These are phyloP conservation scores for Colletotrichum agaves DNA, from an alignment of 2,329 filamentous ascomycete genomes.

Conservation along the genomic window DNA sequence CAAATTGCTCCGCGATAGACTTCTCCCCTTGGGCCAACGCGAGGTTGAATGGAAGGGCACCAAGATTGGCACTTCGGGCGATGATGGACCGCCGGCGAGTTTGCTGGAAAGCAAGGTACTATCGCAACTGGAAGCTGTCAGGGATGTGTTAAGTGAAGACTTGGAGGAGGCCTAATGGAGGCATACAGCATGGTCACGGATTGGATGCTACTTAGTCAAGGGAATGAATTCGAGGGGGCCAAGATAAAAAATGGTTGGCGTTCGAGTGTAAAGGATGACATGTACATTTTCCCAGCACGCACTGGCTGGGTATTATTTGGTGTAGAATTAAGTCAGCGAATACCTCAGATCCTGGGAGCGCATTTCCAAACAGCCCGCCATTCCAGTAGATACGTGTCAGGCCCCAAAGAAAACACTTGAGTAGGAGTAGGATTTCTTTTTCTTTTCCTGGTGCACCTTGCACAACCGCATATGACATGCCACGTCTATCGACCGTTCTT, in stretches of 20 bases:
- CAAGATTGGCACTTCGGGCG: conserved; percentile 49
- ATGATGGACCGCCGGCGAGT: conserved; percentile 56
- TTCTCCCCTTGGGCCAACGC: conserved; percentile 77
- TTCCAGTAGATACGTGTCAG: background rate
- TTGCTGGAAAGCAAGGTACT: conserved; percentile 81
- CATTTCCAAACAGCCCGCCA: background rate
- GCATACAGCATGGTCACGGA: conserved; percentile 10
- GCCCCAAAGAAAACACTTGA: background rate
- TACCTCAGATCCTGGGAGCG: conserved; percentile 28
- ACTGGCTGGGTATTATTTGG: conserved; percentile 22
- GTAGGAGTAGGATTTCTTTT: conserved; percentile 23
- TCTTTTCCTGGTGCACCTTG: conserved; percentile 1
- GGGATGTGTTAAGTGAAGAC: conserved; percentile 65
- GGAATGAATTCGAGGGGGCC: conserved; percentile 18
- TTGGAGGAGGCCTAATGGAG: conserved; percentile 48
- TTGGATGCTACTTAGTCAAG: conserved; percentile 11
- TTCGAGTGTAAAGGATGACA: conserved; percentile 30
- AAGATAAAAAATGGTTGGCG: conserved; percentile 25
- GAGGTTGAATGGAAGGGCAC: conserved; percentile 72
- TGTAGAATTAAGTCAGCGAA: conserved; percentile 31
- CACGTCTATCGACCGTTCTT: conserved; percentile 16
- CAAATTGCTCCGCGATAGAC: conserved; percentile 75
- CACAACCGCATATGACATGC: conserved; percentile 21
- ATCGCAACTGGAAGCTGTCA: conserved; percentile 71
- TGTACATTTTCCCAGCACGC: conserved; percentile 22